phyloP scores from a whole-genome alignment of 1,139 yeast genomes.

The Blastobotrys apis region DNA sequence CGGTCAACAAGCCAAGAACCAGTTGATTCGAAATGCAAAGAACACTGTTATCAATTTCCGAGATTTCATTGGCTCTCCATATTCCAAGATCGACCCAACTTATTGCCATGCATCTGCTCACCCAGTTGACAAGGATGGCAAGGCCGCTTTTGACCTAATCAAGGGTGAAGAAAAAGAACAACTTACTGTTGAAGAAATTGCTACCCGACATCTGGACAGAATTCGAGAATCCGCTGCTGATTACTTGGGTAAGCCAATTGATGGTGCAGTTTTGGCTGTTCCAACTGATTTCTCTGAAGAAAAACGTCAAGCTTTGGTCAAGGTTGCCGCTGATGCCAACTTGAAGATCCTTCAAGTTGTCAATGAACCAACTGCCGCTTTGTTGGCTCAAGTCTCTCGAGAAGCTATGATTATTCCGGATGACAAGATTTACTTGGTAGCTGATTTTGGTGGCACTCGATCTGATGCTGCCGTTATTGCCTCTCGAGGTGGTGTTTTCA shows the following conservation, averaged over 20 bases:
- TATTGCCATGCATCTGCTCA: slow-evolving; percentile 62
- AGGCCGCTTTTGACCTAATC: slow-evolving; percentile 60
- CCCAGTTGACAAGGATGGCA: slow-evolving; percentile 67
- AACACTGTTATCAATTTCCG: slow-evolving; percentile 90
- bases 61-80: slow-evolving; percentile 79
- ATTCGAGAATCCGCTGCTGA: slow-evolving; percentile 88
- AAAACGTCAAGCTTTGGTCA: slow-evolving; percentile 63
- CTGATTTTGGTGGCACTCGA: slow-evolving; percentile 95
- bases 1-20: slow-evolving; percentile 94
- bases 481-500: slow-evolving; percentile 89
- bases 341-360: slow-evolving; percentile 80
- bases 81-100: slow-evolving; percentile 63
- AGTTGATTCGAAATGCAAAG: slow-evolving; percentile 81
- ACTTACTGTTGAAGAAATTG: slow-evolving; percentile 69
- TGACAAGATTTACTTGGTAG: slow-evolving; percentile 85
- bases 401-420: slow-evolving; percentile 46
- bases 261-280: slow-evolving; percentile 82
- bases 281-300: slow-evolving; percentile 81
- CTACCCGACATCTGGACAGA: slow-evolving; percentile 78
- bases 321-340: slow-evolving; percentile 66
- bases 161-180: slow-evolving; percentile 41
- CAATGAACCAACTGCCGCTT: slow-evolving; percentile 90
- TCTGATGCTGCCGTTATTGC: slow-evolving; percentile 94
- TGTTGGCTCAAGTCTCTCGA: slow-evolving; percentile 61
- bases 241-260: slow-evolving; percentile 75